Percentiles rank a stretch among this genome's conserved stretches.
Evolutionary conservation across 2,329 filamentous ascomycete genomes (phyloP).

Genomic region (Neophaeococcomyces mojaviensis): DNA sequence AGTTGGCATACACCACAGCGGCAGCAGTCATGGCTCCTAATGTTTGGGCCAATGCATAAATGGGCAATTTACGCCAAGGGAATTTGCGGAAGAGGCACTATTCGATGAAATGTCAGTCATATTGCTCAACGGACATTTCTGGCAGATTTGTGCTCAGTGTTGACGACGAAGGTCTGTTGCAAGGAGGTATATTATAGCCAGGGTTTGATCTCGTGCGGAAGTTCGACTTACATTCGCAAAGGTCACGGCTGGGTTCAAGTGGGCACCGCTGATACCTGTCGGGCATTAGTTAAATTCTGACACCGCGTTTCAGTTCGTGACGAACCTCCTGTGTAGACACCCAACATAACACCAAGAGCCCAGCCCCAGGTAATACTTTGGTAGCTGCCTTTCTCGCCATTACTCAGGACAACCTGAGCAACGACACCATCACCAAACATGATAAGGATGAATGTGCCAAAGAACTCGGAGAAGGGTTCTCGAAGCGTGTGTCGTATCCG

Average conservation of each 20-base stretch:
- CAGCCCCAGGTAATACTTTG: constrained; percentile 48
- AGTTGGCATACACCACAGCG: constrained; percentile 57
- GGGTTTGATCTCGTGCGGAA: no score
- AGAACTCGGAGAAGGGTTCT: constrained; percentile 60
- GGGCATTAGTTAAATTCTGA: no score
- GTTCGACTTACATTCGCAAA: constrained; percentile 47
- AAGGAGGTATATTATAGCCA: no score
- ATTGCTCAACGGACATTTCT: no score
- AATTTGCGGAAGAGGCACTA: constrained; percentile 7
- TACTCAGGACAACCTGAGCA: constrained; percentile 58
- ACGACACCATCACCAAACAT: constrained; percentile 64
- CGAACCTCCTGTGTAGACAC: constrained; percentile 53
- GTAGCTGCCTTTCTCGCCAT: constrained; percentile 38
- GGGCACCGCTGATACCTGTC: not conserved
- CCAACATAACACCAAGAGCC: constrained; percentile 29
- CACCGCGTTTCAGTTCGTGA: constrained; percentile 51
- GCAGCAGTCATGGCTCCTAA: constrained; percentile 60
- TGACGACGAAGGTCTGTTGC: no score
- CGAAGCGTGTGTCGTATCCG: constrained; percentile 44
- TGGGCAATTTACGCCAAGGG: constrained; percentile 63
- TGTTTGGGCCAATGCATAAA: constrained; percentile 58
- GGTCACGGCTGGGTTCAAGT: constrained; percentile 61
- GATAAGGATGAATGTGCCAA: constrained; percentile 60
- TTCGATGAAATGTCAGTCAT: no score
- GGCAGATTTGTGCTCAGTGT: no score